phyloP scores from a whole-genome alignment of 495 filamentous ascomycete genomes.

The Penicillium goetzii region DNA sequence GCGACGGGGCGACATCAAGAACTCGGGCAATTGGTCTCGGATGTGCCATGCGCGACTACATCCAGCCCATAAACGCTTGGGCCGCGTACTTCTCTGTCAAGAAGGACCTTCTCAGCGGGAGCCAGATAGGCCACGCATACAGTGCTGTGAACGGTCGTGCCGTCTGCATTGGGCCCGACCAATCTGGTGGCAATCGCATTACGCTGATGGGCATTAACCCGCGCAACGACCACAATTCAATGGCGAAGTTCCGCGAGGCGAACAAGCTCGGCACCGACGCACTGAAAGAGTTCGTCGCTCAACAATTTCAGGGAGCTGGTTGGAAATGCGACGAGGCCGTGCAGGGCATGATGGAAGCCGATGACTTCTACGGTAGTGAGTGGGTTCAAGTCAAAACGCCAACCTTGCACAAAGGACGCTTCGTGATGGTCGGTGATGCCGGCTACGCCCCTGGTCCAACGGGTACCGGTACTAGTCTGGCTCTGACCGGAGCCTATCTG shows the following conservation, averaged over 20 bases:
- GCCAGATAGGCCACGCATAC: conserved; percentile 31
- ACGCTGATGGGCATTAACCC: conserved; percentile 37
- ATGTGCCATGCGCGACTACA: conserved; percentile 43
- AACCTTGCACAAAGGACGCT: conserved; percentile 37
- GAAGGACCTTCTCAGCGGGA: conserved; percentile 42
- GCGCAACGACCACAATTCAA: conserved; percentile 27
- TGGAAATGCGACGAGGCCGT: conserved; percentile 48
- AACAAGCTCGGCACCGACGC: conserved; percentile 41
- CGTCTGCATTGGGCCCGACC: conserved; percentile 39
- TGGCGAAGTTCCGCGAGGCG: conserved; percentile 41
- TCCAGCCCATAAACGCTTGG: conserved; percentile 41
- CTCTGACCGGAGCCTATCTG: conserved; percentile 52
- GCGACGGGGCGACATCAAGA: conserved; percentile 52
- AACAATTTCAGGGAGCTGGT: conserved; percentile 42
- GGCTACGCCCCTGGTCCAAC: conserved; percentile 43
- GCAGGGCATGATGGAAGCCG: conserved; percentile 39
- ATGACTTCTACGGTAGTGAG: conserved; percentile 54
- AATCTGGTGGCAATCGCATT: conserved; percentile 35
- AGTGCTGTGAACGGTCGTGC: conserved; percentile 43
- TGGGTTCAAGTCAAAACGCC: conserved; percentile 51
- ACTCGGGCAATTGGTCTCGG: conserved; percentile 51
- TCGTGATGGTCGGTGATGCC: conserved; percentile 48
- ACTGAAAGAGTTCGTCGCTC: conserved; percentile 43
- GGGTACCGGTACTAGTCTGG: conserved; percentile 49
- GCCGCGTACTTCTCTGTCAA: conserved; percentile 45